Percentiles rank a stretch among this genome's conserved stretches.
Conservation (phyloP, 192 early-diverging fungal species). For the Coemansia sp. region DNA sequence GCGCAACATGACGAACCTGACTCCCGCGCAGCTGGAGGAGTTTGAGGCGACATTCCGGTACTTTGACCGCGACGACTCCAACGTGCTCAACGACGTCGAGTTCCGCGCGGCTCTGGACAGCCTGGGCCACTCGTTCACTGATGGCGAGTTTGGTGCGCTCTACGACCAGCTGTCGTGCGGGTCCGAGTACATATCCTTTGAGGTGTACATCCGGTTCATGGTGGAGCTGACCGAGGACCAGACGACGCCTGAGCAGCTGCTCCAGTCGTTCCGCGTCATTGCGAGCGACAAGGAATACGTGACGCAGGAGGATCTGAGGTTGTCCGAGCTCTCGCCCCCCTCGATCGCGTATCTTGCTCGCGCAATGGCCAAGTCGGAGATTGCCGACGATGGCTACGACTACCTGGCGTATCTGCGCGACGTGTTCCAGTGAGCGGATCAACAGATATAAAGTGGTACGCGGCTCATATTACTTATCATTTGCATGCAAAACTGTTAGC, state of each 20-base stretch:
- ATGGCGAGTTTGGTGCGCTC: conserved; percentile 69
- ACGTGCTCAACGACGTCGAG: conserved; percentile 72
- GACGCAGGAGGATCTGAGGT: conserved; percentile 78
- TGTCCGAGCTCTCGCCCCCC: conserved; percentile 71
- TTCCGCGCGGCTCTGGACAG: conserved; percentile 86
- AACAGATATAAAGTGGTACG: background rate
- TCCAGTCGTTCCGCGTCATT: conserved; percentile 81
- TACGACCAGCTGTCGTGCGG: conserved; percentile 66
- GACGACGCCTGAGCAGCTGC: conserved; percentile 81
- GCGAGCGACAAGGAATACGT: conserved; percentile 85
- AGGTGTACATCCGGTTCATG: conserved; percentile 87
- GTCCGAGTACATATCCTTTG: conserved; percentile 72
- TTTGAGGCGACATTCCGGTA: conserved; percentile 87
- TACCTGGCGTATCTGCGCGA: conserved; percentile 68
- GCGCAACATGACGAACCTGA: conserved; percentile 89
- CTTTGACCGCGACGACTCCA: conserved; percentile 87
- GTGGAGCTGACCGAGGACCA: conserved; percentile 86
- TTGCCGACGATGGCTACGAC: conserved; percentile 68
- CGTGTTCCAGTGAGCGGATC: conserved; percentile 25
- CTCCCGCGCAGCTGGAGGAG: conserved; percentile 89
- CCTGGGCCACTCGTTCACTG: conserved; percentile 69
- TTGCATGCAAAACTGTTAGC: conserved; percentile 3
- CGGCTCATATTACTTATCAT: background rate
- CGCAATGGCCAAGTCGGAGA: conserved; percentile 64
- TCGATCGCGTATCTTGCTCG: conserved; percentile 74